These are phyloP conservation scores for Mangifera indica DNA, from an alignment of 345 rosid species.

Conservation along the genomic window DNA sequence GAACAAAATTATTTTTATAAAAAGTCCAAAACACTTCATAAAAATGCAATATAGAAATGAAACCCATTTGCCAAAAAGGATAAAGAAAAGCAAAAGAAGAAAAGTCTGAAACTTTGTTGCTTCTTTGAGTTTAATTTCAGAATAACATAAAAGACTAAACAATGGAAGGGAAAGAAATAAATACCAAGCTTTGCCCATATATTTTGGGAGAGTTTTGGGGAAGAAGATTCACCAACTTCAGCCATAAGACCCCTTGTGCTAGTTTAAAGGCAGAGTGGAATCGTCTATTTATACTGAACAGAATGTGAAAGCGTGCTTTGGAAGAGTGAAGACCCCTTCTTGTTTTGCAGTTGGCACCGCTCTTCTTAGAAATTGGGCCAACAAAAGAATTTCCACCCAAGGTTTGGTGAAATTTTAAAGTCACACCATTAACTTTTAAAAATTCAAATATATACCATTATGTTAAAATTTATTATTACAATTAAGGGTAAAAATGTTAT, in stretches of 20 bases:
- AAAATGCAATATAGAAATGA: background rate
- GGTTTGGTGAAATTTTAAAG: too few species aligned
- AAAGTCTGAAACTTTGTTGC: background rate
- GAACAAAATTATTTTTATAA: background rate
- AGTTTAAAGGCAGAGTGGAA: too few species aligned
- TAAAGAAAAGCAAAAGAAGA: background rate
- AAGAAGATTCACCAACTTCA: constrained; percentile 46
- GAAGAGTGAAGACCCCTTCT: too few species aligned
- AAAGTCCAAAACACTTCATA: background rate
- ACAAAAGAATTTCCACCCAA: too few species aligned
- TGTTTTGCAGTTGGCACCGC: too few species aligned
- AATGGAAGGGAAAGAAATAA: background rate
- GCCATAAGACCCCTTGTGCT: background rate
- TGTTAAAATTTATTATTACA: too few species aligned
- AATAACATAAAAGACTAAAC: background rate
- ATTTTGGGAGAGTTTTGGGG: constrained; percentile 29
- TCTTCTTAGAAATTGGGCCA: too few species aligned
- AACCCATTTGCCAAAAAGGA: background rate
- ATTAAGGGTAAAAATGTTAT: too few species aligned
- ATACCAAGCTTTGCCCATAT: constrained; percentile 61
- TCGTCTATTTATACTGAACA: too few species aligned
- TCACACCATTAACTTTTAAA: too few species aligned
- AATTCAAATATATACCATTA: too few species aligned
- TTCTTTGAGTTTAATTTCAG: background rate
- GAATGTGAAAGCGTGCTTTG: too few species aligned